Evolutionary conservation across 1,139 yeast genomes (phyloP), one percentile per base, ranked within the genome.

Genomic region (Debaryomycetaceae sp.): DNA sequence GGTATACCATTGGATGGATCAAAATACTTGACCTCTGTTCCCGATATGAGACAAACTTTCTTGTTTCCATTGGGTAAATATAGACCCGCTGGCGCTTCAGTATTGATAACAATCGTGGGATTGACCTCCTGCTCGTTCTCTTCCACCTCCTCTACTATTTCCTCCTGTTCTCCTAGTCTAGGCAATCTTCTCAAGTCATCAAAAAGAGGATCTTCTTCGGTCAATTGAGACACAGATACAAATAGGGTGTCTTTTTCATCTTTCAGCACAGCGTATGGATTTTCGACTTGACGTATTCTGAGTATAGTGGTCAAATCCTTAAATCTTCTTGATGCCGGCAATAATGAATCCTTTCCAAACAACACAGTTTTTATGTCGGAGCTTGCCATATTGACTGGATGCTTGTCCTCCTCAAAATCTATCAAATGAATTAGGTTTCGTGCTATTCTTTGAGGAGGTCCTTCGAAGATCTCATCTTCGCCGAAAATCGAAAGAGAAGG

Each of bases 1-100:
- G 97, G 96, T 42, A 90, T 79, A 40, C 95, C 95, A 35, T 86
- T 82, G 38, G 81, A 76, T 0, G 97, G 97, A 67, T 91, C 97
- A 53, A 87, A 85, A 63, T 88, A 91, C 58, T 82, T 78, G 34
- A 95, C 95, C 45, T 84, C 85, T 39, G 78, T 77, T 11, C 96
- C 96, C 3, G 90, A 82, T 39, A 89, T 80, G 38, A 87, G 76
- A 67, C 98, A 91, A 47, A 74, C 70, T 62, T 80, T 81, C 64
- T 82, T 84, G 48, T 73, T 71, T 27, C 88, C 89, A 60, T 81
- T 83, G n/a, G 88, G 85, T 46, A 85, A 68, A 53, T 83, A 80
- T 35, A 85, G 80, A 36, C 88, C 95, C n/a, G 81, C 73, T 8
- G 88, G 93, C 6, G 87, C 88, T 56, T 81, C 80, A 3, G 91